Conservation (phyloP, 768 basidiomycete genomes). For the Daedaleopsis nitida region DNA sequence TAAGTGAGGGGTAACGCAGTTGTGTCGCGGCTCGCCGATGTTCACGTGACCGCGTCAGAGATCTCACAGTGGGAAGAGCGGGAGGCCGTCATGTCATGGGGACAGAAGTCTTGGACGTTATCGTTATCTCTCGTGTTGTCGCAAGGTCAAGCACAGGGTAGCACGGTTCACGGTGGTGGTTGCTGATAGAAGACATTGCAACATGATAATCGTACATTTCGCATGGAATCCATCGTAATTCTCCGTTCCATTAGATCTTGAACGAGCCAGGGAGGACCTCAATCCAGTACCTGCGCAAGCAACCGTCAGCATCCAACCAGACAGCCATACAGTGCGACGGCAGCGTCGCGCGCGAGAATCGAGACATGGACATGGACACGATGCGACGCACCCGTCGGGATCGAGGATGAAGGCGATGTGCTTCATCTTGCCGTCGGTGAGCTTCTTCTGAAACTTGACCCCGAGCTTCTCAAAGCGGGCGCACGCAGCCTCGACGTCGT, state of each 20-base stretch:
- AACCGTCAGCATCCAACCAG: neutral
- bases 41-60: too few relatives aligned
- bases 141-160: neutral
- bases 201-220: neutral
- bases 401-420: slow-evolving; percentile 84
- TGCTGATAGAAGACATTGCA: neutral
- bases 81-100: too few relatives aligned
- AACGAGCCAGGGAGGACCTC: slow-evolving; percentile 43
- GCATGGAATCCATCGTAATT: too few relatives aligned
- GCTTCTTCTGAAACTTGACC: slow-evolving; percentile 86
- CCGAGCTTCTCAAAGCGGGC: slow-evolving; percentile 78
- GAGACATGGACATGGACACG: too few relatives aligned
- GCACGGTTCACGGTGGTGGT: neutral
- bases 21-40: too few relatives aligned
- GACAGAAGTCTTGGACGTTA: too few relatives aligned
- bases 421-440: slow-evolving; percentile 84
- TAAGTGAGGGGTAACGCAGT: too few relatives aligned
- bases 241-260: neutral
- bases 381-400: slow-evolving; percentile 66
- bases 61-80: too few relatives aligned
- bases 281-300: slow-evolving; percentile 53
- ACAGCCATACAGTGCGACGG: too few relatives aligned
- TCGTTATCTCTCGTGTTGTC: neutral
- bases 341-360: neutral
- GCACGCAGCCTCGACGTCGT: slow-evolving; percentile 81